A percentile compares a stretch with the other conserved stretches of the same genome.
Conservation (phyloP, 352 stramenopile species). For the Discostella stelligera region DNA sequence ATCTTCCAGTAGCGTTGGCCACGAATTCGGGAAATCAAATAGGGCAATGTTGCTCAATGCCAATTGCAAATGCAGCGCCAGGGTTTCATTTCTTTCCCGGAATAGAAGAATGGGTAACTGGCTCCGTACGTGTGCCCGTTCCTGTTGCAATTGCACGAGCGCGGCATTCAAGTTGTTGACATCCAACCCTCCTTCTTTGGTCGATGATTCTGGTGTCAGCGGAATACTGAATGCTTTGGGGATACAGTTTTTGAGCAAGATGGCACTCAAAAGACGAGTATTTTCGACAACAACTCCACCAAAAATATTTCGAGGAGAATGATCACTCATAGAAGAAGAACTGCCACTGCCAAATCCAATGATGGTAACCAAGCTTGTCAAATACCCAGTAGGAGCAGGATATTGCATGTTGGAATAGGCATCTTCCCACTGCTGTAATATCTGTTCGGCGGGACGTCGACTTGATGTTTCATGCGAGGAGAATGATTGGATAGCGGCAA, state of each 20-base stretch:
- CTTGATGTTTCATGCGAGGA: slow-evolving; percentile 6
- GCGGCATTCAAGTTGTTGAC: no score
- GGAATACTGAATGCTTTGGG: slow-evolving; percentile 18
- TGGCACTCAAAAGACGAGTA: slow-evolving; percentile 12
- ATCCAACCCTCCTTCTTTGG: no score
- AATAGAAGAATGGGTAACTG: slow-evolving; percentile 19
- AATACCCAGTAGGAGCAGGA: background rate
- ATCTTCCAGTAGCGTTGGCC: slow-evolving; percentile 37
- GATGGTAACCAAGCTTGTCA: slow-evolving; percentile 6
- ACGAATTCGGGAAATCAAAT: slow-evolving; percentile 34
- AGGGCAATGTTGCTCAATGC: slow-evolving; percentile 26
- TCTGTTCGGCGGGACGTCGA: slow-evolving; percentile 13
- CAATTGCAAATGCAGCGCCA: slow-evolving; percentile 30
- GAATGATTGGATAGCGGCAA: slow-evolving; percentile 24
- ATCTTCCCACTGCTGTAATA: slow-evolving; percentile 22
- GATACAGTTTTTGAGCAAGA: slow-evolving; percentile 41
- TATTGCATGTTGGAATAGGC: background rate
- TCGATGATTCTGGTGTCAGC: background rate
- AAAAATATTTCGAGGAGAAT: no score
- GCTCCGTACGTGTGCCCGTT: slow-evolving; percentile 9
- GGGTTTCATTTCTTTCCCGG: background rate
- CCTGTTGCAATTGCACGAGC: background rate
- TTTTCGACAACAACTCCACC: slow-evolving; percentile 13
- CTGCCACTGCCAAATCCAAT: background rate
- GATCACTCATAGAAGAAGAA: no score